phyloP scores from a whole-genome alignment of 179 eudicot genomes.

The Nepenthes alata region DNA sequence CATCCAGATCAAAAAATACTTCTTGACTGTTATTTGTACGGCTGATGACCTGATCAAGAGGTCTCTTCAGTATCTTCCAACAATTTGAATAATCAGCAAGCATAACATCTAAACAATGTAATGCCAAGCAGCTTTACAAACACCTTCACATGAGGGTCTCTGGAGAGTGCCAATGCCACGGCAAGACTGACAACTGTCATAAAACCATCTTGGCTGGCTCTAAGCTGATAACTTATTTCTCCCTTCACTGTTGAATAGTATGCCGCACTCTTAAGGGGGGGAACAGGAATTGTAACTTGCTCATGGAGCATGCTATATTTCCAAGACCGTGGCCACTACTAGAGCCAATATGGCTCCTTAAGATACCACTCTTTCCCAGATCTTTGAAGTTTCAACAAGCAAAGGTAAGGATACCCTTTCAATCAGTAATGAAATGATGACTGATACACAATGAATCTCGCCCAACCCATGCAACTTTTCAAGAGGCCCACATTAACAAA shows the following conservation, averaged over 20 bases:
- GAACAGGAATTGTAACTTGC: constrained; percentile 36
- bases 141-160: constrained; percentile 49
- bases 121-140: constrained; percentile 79
- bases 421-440: constrained; percentile 61
- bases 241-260: constrained; percentile 38
- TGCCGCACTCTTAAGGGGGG: constrained; percentile 54
- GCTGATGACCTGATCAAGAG: constrained; percentile 71
- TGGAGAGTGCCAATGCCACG: constrained; percentile 73
- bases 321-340: constrained; percentile 79
- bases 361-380: constrained; percentile 78
- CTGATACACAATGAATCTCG: constrained; percentile 37
- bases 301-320: constrained; percentile 60
- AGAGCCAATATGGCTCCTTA: constrained; percentile 71
- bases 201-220: constrained; percentile 55
- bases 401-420: constrained; percentile 88
- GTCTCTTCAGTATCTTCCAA: constrained; percentile 66
- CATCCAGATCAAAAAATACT: constrained; percentile 71
- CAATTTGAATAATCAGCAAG: constrained; percentile 59
- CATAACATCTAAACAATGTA: constrained; percentile 76
- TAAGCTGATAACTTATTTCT: constrained; percentile 53
- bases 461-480: constrained; percentile 36
- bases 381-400: constrained; percentile 80
- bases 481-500: constrained; percentile 56
- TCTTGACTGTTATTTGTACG: constrained; percentile 47
- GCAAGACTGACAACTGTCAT: constrained; percentile 72